Percentiles rank a stretch among this genome's conserved stretches.
Evolutionary conservation across 257 asterid genomes (phyloP).

Genomic region (Fraxinus americana): DNA sequence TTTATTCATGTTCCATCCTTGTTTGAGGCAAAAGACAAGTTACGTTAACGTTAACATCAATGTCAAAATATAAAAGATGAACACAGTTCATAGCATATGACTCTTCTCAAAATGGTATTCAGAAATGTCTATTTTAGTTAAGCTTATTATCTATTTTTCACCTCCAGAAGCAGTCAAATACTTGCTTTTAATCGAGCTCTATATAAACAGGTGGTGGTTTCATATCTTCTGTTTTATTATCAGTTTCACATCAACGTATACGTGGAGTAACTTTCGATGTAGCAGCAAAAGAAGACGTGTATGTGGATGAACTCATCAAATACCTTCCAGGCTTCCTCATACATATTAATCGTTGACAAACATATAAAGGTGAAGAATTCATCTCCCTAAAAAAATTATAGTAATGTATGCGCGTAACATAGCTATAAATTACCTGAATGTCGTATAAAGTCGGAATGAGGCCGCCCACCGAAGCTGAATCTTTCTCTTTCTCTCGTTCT

Average conservation of each 20-base stretch:
- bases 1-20: neutral
- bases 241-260: neutral
- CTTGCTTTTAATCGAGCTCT: neutral
- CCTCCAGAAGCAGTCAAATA: neutral
- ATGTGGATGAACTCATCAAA: neutral
- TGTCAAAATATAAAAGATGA: no score
- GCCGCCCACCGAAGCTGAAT: constrained; percentile 30
- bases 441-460: constrained; percentile 46
- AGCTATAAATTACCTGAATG: constrained; percentile 62
- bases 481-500: constrained; percentile 36
- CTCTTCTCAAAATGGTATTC: neutral
- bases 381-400: neutral
- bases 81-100: no score
- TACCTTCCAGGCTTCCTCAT: neutral
- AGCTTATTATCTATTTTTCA: neutral
- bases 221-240: neutral
- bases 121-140: neutral
- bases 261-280: neutral
- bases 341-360: neutral
- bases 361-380: constrained; percentile 1
- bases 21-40: neutral
- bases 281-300: neutral
- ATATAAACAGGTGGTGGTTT: neutral
- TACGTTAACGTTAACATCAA: no score
- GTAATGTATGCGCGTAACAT: neutral